Evolutionary conservation across 2,329 filamentous ascomycete genomes (phyloP).

Genomic region (Colletotrichum lindemuthianum): DNA sequence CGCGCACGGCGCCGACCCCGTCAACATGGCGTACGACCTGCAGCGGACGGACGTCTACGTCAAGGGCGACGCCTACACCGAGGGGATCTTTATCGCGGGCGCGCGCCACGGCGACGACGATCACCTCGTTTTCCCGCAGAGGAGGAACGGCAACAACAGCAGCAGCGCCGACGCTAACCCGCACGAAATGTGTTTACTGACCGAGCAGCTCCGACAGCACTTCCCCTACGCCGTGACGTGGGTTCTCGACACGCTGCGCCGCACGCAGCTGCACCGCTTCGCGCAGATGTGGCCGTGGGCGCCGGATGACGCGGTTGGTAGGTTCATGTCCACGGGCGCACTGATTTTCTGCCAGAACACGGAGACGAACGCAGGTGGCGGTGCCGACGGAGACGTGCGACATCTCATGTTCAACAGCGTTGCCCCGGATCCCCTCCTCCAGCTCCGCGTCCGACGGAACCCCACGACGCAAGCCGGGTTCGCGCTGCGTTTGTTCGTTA

Average conservation of each 20-base stretch:
- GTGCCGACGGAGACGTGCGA: neutral
- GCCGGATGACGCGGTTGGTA: slow-evolving; percentile 15
- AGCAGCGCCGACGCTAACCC: neutral
- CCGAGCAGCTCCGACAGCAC: neutral
- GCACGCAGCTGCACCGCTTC: neutral
- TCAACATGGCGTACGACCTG: slow-evolving; percentile 27
- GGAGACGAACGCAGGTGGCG: neutral
- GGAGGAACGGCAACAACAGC: neutral
- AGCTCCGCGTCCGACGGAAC: slow-evolving; percentile 15
- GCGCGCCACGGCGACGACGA: neutral
- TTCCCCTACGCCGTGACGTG: slow-evolving; percentile 11
- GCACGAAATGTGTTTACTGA: neutral
- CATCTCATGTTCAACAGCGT: slow-evolving; percentile 29
- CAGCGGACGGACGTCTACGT: slow-evolving; percentile 30
- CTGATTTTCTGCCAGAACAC: neutral
- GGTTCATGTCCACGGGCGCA: slow-evolving; percentile 21
- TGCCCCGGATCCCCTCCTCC: slow-evolving; percentile 9
- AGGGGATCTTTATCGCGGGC: slow-evolving; percentile 4
- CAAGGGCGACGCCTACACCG: neutral
- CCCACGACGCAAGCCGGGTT: neutral
- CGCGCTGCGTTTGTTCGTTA: slow-evolving; percentile 21
- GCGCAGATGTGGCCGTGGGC: slow-evolving; percentile 11
- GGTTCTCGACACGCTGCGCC: slow-evolving; percentile 15
- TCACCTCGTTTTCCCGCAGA: slow-evolving; percentile 8
- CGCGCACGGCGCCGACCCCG: slow-evolving; percentile 6